A percentile compares a stretch with the other conserved stretches of the same genome.
Evolutionary conservation across 2,329 filamentous ascomycete genomes (phyloP).

Genomic region (Fusarium sp.): DNA sequence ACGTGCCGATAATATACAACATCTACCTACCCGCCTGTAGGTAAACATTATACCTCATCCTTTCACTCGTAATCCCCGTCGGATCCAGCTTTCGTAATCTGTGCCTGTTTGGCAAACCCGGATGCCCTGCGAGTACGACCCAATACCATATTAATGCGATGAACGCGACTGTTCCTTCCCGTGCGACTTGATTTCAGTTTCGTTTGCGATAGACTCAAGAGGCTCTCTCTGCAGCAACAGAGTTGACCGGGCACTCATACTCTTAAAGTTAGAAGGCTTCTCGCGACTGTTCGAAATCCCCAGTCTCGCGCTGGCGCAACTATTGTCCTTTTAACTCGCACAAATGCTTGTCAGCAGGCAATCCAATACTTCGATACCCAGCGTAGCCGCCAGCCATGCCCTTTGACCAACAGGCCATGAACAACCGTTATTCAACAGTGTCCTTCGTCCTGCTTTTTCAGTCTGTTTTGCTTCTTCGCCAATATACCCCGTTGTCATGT

Average conservation of each 20-base stretch:
- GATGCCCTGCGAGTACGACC: constrained; percentile 8
- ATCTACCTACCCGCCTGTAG: constrained; percentile 3
- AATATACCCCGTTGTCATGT: constrained; percentile 54
- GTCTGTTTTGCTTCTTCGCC: constrained; percentile 40
- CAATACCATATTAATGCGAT: constrained; percentile 14
- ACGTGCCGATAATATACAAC: constrained; percentile 21
- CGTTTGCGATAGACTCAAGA: constrained; percentile 28
- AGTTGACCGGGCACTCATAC: neutral
- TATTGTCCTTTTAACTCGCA: constrained; percentile 44
- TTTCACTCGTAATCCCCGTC: neutral
- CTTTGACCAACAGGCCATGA: constrained; percentile 59
- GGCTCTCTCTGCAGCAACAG: constrained; percentile 1
- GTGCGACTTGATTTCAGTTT: constrained; percentile 33
- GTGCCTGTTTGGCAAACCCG: neutral
- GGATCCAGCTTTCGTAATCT: neutral
- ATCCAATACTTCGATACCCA: constrained; percentile 34
- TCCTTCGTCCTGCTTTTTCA: constrained; percentile 44
- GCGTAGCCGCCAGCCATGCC: constrained; percentile 47
- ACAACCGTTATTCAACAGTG: constrained; percentile 45
- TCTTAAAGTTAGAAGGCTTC: constrained; percentile 10
- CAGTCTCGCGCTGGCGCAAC: constrained; percentile 41
- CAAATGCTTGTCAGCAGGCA: constrained; percentile 54
- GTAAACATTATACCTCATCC: constrained; percentile 3
- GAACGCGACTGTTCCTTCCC: constrained; percentile 23
- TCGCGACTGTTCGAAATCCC: constrained; percentile 14